A percentile compares a stretch with the other conserved stretches of the same genome.
phyloP scores from a whole-genome alignment of 1,139 yeast species.

The Taphrina populina region DNA sequence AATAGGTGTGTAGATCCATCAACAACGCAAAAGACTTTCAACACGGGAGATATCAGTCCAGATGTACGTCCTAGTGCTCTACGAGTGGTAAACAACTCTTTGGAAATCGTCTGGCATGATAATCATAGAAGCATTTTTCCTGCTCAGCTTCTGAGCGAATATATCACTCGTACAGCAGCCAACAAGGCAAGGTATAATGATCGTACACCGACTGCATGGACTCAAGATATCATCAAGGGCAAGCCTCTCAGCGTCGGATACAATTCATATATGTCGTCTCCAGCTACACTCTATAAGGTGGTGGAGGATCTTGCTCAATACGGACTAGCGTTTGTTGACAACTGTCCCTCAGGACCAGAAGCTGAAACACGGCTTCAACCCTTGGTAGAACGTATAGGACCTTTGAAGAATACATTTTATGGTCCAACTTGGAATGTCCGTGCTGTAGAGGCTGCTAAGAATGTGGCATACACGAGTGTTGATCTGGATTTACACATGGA shows the following conservation, averaged over 20 bases:
- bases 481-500: slow-evolving; percentile 80
- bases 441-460: slow-evolving; percentile 61
- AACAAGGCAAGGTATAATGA: slow-evolving; percentile 43
- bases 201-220: slow-evolving; percentile 50
- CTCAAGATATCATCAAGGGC: slow-evolving; percentile 42
- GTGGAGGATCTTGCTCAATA: slow-evolving; percentile 55
- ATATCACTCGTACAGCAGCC: slow-evolving; percentile 46
- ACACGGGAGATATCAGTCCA: slow-evolving; percentile 55
- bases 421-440: slow-evolving; percentile 73
- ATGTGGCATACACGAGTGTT: slow-evolving; percentile 69
- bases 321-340: slow-evolving; percentile 60
- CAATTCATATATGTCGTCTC: slow-evolving; percentile 50
- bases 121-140: slow-evolving; percentile 47
- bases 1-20: slow-evolving; percentile 55
- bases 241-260: slow-evolving; percentile 47
- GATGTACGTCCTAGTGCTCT: slow-evolving; percentile 44
- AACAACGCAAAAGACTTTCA: slow-evolving; percentile 64
- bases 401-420: slow-evolving; percentile 69
- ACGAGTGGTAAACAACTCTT: slow-evolving; percentile 43
- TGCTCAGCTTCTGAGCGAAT: slow-evolving; percentile 51
- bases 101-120: slow-evolving; percentile 60
- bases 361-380: slow-evolving; percentile 46
- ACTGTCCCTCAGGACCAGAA: slow-evolving; percentile 50
- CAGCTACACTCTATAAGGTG: slow-evolving; percentile 48
- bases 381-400: slow-evolving; percentile 65